Conservation (phyloP, 306 rosid species). For the Datisca glomerata region DNA sequence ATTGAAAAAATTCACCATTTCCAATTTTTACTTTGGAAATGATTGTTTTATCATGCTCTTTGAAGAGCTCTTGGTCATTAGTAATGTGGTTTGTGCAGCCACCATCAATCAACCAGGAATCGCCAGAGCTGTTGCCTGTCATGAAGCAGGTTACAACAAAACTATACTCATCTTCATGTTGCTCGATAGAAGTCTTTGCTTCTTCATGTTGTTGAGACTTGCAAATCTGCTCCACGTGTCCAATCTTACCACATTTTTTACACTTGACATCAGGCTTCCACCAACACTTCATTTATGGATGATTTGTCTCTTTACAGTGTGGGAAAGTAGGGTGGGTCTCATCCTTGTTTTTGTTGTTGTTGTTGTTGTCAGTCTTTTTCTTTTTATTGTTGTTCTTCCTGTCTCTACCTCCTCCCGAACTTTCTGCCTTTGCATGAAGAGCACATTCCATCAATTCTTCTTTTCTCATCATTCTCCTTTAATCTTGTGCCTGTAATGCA, state of each 20-base stretch:
- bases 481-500: background rate
- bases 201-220: constrained; percentile 1
- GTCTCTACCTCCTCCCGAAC: background rate
- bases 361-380: background rate
- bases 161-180: background rate
- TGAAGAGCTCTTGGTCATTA: background rate
- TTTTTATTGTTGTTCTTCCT: background rate
- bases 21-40: constrained; percentile 3
- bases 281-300: no score
- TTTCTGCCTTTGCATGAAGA: background rate
- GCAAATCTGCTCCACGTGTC: constrained; percentile 3
- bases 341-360: background rate
- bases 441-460: background rate
- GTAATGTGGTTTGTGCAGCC: constrained; percentile 2
- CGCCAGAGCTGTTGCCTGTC: background rate
- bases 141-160: constrained; percentile 1
- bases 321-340: background rate
- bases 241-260: background rate
- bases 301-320: no score
- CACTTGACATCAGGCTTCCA: constrained; percentile 6
- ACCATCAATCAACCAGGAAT: constrained; percentile 4
- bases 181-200: background rate
- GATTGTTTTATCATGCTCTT: background rate
- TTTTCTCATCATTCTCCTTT: background rate
- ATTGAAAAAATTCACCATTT: background rate